Percentiles rank a stretch among this genome's conserved stretches.
Conservation (phyloP, 345 rosid species). For the Melaleuca quinquenervia region DNA sequence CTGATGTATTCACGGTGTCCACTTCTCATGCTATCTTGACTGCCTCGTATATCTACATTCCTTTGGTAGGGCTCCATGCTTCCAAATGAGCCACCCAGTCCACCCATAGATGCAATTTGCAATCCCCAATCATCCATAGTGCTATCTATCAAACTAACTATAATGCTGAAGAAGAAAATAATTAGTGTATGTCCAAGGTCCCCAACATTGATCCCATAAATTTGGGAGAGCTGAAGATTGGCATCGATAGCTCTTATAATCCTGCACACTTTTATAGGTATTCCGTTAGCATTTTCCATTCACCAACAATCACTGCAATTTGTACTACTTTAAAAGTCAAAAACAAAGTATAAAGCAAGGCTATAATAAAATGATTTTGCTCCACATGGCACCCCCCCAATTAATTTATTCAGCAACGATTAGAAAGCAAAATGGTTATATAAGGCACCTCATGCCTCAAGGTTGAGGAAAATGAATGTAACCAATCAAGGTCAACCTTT, state of each 20-base stretch:
- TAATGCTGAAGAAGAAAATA: slow-evolving; percentile 28
- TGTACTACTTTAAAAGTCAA: not conserved
- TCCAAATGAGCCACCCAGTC: slow-evolving; percentile 6
- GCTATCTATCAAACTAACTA: slow-evolving; percentile 28
- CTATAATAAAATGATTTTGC: not conserved
- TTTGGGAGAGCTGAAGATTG: slow-evolving; percentile 32
- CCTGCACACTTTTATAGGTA: slow-evolving; percentile 19
- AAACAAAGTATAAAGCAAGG: not conserved
- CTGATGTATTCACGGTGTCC: slow-evolving; percentile 21
- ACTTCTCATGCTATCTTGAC: slow-evolving; percentile 2
- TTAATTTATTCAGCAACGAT: not conserved
- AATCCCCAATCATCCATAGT: slow-evolving; percentile 39
- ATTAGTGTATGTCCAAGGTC: slow-evolving; percentile 39
- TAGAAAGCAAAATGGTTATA: not conserved
- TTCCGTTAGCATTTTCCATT: not conserved
- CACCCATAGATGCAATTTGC: slow-evolving; percentile 4
- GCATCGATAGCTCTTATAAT: slow-evolving; percentile 36
- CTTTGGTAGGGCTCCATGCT: slow-evolving; percentile 13
- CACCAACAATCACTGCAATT: not conserved
- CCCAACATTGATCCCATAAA: slow-evolving; percentile 15
- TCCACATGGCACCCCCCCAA: not conserved
- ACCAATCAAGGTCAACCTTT: not conserved
- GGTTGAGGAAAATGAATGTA: not conserved
- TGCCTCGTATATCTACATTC: slow-evolving; percentile 21
- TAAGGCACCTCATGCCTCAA: not conserved